Evolutionary conservation across 371 early-diverging fungal genomes (phyloP).

Genomic region (Lichtheimia ramosa): DNA sequence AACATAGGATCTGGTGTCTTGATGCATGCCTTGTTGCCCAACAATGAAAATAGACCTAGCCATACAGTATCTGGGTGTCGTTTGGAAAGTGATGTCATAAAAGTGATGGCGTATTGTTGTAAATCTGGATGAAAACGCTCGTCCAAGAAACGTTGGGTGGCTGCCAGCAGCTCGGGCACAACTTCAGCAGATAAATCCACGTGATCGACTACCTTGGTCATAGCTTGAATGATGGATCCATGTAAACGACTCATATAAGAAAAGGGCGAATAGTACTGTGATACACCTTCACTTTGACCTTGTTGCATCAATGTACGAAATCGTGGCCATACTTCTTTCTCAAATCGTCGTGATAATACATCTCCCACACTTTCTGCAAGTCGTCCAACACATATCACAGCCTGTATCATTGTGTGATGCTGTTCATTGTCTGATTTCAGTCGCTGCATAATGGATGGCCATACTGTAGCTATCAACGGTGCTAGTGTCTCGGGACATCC

Average conservation of each 20-base stretch:
- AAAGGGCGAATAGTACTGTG: slow-evolving; percentile 30
- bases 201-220: slow-evolving; percentile 20
- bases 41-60: slow-evolving; percentile 24
- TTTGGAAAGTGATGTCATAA: slow-evolving; percentile 22
- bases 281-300: background rate
- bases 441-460: slow-evolving; percentile 53
- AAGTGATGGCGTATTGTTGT: slow-evolving; percentile 17
- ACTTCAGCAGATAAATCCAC: slow-evolving; percentile 25
- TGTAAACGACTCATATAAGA: slow-evolving; percentile 39
- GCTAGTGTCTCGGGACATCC: slow-evolving; percentile 35
- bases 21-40: slow-evolving; percentile 9
- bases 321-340: slow-evolving; percentile 51
- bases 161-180: slow-evolving; percentile 28
- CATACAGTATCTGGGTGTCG: slow-evolving; percentile 47
- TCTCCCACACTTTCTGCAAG: slow-evolving; percentile 40
- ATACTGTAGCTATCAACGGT: slow-evolving; percentile 51
- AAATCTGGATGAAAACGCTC: slow-evolving; percentile 29
- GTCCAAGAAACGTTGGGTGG: slow-evolving; percentile 24
- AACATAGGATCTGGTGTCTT: slow-evolving; percentile 2
- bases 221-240: slow-evolving; percentile 27
- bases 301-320: slow-evolving; percentile 30
- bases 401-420: slow-evolving; percentile 51
- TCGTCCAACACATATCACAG: slow-evolving; percentile 34
- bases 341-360: slow-evolving; percentile 49
- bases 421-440: slow-evolving; percentile 41